Evolutionary conservation across 208 protist genomes (phyloP).

Genomic region (Crithidia brevicula): DNA sequence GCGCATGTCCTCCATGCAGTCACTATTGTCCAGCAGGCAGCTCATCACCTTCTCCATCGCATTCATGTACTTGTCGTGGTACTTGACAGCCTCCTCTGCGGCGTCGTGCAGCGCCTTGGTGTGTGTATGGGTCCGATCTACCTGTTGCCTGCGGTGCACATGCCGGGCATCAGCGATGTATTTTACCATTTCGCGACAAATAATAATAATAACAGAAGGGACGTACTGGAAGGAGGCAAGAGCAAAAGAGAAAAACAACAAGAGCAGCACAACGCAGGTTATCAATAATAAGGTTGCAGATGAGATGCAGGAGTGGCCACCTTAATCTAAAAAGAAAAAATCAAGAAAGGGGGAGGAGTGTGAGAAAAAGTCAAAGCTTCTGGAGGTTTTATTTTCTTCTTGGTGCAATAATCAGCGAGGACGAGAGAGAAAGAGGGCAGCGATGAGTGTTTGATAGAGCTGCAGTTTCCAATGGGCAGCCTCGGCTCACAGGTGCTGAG

Average conservation of each 20-base stretch:
- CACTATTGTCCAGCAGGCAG: not conserved
- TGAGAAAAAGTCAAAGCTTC: not conserved
- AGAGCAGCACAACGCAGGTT: not conserved
- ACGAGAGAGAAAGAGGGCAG: too few relatives aligned
- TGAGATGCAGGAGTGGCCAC: not conserved
- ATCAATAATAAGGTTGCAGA: not conserved
- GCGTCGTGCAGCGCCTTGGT: not conserved
- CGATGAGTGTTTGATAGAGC: too few relatives aligned
- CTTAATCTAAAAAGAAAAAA: not conserved
- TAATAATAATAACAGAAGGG: not conserved
- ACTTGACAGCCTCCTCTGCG: conserved; percentile 3
- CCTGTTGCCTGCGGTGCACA: too few relatives aligned
- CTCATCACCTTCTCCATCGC: not conserved
- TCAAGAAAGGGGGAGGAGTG: not conserved
- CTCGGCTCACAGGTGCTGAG: too few relatives aligned
- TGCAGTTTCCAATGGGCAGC: too few relatives aligned
- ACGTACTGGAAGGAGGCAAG: too few relatives aligned
- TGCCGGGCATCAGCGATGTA: not conserved
- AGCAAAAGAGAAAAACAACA: not conserved
- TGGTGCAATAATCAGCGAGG: too few relatives aligned
- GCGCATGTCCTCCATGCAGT: not conserved
- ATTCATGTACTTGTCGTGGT: conserved; percentile 9
- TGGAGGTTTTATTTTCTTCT: too few relatives aligned
- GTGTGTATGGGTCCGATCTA: not conserved
- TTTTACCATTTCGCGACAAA: not conserved